Conservation (phyloP, 139 green algal genomes). For the Picochlorum sp. region DNA sequence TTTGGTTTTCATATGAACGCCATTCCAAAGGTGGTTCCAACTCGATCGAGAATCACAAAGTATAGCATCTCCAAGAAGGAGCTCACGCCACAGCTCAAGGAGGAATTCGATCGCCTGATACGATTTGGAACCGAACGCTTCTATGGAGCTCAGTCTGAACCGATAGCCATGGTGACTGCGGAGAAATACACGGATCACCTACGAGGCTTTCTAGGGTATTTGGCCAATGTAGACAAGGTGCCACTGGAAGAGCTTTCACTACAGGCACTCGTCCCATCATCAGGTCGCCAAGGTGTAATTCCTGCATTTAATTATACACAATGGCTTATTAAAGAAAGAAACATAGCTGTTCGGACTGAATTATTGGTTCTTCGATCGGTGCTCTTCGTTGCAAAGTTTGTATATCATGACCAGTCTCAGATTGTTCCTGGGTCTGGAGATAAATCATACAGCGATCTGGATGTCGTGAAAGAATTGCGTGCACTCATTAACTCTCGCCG, state of each 20-base stretch:
- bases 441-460: conserved; percentile 41
- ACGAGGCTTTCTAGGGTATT: conserved; percentile 41
- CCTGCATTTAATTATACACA: conserved; percentile 45
- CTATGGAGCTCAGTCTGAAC: conserved; percentile 32
- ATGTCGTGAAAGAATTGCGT: conserved; percentile 44
- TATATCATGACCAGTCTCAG: conserved; percentile 39
- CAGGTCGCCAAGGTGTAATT: conserved; percentile 17
- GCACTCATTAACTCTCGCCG: conserved; percentile 26
- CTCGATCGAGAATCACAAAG: neutral
- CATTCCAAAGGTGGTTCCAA: conserved; percentile 7
- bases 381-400: conserved; percentile 40
- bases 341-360: conserved; percentile 21
- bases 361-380: conserved; percentile 23
- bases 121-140: conserved; percentile 35
- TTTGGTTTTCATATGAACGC: neutral
- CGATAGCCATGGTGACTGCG: conserved; percentile 31
- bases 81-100: conserved; percentile 15
- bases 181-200: conserved; percentile 43
- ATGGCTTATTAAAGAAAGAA: conserved; percentile 36
- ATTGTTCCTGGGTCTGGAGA: conserved; percentile 25
- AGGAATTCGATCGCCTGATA: conserved; percentile 34
- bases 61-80: conserved; percentile 29
- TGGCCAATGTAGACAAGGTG: conserved; percentile 26
- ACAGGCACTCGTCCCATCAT: conserved; percentile 23
- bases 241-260: conserved; percentile 33